Evolutionary conservation across 768 basidiomycete species (phyloP), one percentile per base, ranked within the genome.

Genomic region (Amanita exitialis): DNA sequence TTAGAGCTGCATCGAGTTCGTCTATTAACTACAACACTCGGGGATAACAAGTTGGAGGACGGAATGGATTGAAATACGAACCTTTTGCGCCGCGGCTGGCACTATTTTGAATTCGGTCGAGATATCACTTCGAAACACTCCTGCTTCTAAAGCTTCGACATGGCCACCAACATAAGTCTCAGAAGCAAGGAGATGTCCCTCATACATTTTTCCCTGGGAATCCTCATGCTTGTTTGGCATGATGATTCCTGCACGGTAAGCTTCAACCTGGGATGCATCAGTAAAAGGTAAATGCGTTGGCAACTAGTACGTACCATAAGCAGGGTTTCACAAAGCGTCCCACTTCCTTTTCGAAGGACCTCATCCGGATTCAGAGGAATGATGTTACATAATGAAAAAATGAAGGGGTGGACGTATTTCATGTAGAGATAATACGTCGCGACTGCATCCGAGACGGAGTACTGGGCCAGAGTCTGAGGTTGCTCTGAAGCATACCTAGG

Each of bases 341-440:
- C 96, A 61, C 82, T 90, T 30, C 96, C 96, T 65, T 99, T 98
- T 46, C 95, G 75, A 57, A 98, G 67, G 4, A 98, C 96, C 55
- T 99, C 96, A 59, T 99, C 96, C 2, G 96, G 93, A 60, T 84
- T 85, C 48, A 99, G 77, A 9, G 96, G 95, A 58, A 99, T 98
- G 66, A 98, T 99, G 73, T 96, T 99, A 68, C 96, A 98, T 34
- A 99, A 69, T 7, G 96, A 98, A 71, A 99, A 99, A 55, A 99
- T 90, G 76, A 99, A 99, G 0, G 96, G 96, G 62, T 98, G 94
- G 8, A 99, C 94, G 60, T 99, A 99, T 93, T 98, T 99, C 96
- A 98, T 99, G 70, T 99, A 98, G 32, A 99, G 78, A 66, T 98
- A 98, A 65, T 99, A 98, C 1, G 96, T 99, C n/a, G 96, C 95